Base-by-base conservation (phyloP, 2,329 filamentous ascomycete genomes). In the Pseudomassariella vexata region DNA sequence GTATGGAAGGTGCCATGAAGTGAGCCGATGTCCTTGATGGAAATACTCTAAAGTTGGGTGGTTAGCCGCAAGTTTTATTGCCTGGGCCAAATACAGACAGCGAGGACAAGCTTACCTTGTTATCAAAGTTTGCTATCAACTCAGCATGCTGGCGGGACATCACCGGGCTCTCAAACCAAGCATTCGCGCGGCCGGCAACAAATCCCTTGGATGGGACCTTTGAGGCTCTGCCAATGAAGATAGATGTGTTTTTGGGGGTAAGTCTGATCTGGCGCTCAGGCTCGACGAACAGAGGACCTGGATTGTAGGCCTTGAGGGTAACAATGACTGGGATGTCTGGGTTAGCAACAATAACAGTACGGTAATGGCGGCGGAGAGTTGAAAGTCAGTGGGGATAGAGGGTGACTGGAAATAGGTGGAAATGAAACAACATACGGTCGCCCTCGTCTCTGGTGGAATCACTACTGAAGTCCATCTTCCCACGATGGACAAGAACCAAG, bases 91-190 rank as follows among this genome's bases (percentile, higher is more conserved):
- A 16, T n/a, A 17, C 7, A 29, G 11, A 21, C 15, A 12, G 6
- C 24, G 24, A 24, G 37, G 11, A 16, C 4, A 25, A 14, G 34
- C 57, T 36, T 55, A 74, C 74, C 52, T 67, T 61, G 6, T 52
- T 46, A 3, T 63, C 51, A 8, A 62, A 45, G 29, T 70, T 57
- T 5, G 69, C 60, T 11, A 48, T 42, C 5, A 81, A 48, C 25
- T 70, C 56, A 11, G 82, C 83, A 56, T 87, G 82, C 9, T 73
- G 53, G 26, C 82, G 68, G 16, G 81, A 85, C 65, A 87, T 81
- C 21, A 86, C 81, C 0, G 81, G 75, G 35, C 75, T 82, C 42
- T 85, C 73, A 37, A 85, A 82, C 67, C 68, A 85, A 11, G 67
- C 75, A 53, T 86, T 87, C 42, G 70, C 46, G 0, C 23, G 3